These are phyloP conservation scores for Phytophthora fragariae DNA, from an alignment of 352 stramenopile species.

Conservation along the genomic window DNA sequence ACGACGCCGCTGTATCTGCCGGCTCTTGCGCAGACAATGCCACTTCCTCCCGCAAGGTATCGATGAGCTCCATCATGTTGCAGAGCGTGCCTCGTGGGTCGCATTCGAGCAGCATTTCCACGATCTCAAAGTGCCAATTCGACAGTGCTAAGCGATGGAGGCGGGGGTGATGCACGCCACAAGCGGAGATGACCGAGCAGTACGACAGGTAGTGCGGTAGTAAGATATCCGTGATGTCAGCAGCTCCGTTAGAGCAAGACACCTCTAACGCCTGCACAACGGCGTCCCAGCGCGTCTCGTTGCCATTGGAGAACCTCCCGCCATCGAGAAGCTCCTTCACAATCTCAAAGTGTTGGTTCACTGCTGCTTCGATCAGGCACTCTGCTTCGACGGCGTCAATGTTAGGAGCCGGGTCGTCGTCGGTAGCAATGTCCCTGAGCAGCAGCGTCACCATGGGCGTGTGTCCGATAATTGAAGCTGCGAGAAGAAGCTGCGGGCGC, in stretches of 20 bases:
- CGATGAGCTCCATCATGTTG: constrained; percentile 37
- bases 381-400: constrained; percentile 25
- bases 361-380: constrained; percentile 29
- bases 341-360: constrained; percentile 17
- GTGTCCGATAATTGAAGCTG: constrained; percentile 28
- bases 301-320: constrained; percentile 23
- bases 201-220: constrained; percentile 35
- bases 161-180: constrained; percentile 12
- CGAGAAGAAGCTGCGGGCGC: constrained; percentile 27
- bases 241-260: constrained; percentile 26
- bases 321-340: constrained; percentile 17
- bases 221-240: constrained; percentile 28
- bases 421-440: constrained; percentile 19
- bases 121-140: constrained; percentile 28
- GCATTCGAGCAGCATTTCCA: constrained; percentile 36
- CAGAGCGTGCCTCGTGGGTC: constrained; percentile 40
- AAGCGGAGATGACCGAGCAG: constrained; percentile 3
- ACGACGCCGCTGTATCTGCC: background rate
- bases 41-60: constrained; percentile 23
- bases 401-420: constrained; percentile 6
- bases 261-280: constrained; percentile 27
- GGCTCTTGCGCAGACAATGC: constrained; percentile 1
- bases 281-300: constrained; percentile 15
- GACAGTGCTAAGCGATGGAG: constrained; percentile 26
- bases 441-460: constrained; percentile 24